phyloP scores from a whole-genome alignment of 2,329 filamentous ascomycete genomes.

The Ophiosphaerella narmari region DNA sequence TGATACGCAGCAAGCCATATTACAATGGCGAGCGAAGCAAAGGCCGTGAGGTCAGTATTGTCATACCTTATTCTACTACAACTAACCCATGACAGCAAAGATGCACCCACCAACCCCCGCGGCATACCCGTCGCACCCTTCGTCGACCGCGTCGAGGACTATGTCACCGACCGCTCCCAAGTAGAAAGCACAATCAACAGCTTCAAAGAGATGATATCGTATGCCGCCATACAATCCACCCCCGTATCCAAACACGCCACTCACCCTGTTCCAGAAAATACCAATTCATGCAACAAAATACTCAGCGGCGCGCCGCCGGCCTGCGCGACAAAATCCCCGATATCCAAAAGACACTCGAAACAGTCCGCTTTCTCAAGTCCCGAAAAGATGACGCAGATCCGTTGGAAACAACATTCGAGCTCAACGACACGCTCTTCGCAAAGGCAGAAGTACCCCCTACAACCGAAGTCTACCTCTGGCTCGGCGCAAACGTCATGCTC shows the following conservation, averaged over 20 bases:
- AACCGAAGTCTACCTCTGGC: constrained; percentile 94
- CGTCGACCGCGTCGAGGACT: constrained; percentile 87
- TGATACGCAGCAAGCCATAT: constrained; percentile 10
- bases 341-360: constrained; percentile 93
- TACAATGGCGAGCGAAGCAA: constrained; percentile 35
- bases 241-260: not conserved
- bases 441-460: constrained; percentile 82
- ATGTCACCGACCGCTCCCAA: constrained; percentile 76
- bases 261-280: constrained; percentile 72
- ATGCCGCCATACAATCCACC: constrained; percentile 33
- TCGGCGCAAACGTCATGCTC: constrained; percentile 98
- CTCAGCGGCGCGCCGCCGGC: constrained; percentile 78
- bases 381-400: constrained; percentile 71
- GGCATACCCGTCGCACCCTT: constrained; percentile 85
- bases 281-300: constrained; percentile 98
- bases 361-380: constrained; percentile 80
- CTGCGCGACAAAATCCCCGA: constrained; percentile 95
- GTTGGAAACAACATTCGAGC: constrained; percentile 90
- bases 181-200: constrained; percentile 80
- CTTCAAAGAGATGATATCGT: constrained; percentile 95
- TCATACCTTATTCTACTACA: not conserved
- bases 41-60: constrained; percentile 27
- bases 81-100: constrained; percentile 37
- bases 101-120: constrained; percentile 71
- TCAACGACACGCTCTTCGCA: constrained; percentile 94